Percentiles rank a stretch among this genome's conserved stretches.
phyloP scores from a whole-genome alignment of 179 eudicot genomes.

The Nepenthes alata region DNA sequence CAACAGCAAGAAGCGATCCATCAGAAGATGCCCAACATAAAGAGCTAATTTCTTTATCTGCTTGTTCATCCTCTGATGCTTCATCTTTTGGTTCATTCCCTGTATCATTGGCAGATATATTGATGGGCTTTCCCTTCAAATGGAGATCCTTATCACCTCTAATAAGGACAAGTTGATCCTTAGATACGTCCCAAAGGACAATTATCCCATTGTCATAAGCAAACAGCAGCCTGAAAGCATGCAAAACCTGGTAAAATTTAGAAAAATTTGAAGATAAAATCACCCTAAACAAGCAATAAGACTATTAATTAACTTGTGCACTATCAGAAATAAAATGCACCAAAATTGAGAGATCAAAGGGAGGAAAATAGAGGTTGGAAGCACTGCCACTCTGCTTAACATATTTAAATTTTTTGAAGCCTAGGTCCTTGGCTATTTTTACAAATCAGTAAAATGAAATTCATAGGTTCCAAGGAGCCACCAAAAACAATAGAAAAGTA shows the following conservation, averaged over 20 bases:
- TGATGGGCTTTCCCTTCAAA: constrained; percentile 18
- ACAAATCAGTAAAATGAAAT: too few species aligned
- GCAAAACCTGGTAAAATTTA: background rate
- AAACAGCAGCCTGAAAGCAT: constrained; percentile 59
- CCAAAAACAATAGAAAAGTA: too few species aligned
- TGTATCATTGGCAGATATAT: constrained; percentile 19
- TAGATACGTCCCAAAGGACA: constrained; percentile 70
- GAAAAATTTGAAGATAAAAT: background rate
- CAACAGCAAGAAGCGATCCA: constrained; percentile 86
- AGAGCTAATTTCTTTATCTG: constrained; percentile 76
- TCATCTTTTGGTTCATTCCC: constrained; percentile 21
- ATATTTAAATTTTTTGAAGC: too few species aligned
- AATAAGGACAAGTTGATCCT: constrained; percentile 51
- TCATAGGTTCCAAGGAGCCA: too few species aligned
- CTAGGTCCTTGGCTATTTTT: too few species aligned
- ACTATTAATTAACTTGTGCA: too few species aligned
- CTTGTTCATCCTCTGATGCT: constrained; percentile 27
- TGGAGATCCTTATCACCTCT: constrained; percentile 54
- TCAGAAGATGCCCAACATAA: constrained; percentile 93
- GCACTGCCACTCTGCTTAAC: too few species aligned
- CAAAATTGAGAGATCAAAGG: too few species aligned
- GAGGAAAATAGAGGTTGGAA: too few species aligned
- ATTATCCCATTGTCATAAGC: constrained; percentile 85
- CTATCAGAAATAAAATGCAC: too few species aligned
- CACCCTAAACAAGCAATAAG: too few species aligned